Percentiles rank a stretch among this genome's conserved stretches.
Evolutionary conservation across 208 protist species (phyloP).

Genomic region (Crithidia expoeki): DNA sequence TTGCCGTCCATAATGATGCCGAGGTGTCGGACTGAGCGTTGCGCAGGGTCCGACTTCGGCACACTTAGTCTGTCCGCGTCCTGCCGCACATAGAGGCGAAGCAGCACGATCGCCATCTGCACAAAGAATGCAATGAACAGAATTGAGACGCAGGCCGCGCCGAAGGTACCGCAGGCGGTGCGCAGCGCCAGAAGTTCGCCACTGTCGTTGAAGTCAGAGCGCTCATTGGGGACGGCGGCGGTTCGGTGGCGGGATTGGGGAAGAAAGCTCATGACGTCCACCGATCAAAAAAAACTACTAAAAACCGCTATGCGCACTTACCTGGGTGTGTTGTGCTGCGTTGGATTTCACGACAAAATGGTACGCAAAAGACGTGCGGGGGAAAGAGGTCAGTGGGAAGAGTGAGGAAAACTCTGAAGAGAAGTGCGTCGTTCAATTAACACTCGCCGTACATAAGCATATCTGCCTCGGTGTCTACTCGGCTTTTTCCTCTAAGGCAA

Average conservation of each 20-base stretch:
- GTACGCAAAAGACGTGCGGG: too few relatives aligned
- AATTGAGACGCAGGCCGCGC: constrained; percentile 22
- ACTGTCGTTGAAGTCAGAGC: constrained; percentile 18
- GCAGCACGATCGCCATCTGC: constrained; percentile 15
- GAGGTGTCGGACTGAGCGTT: constrained; percentile 73
- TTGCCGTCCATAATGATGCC: constrained; percentile 94
- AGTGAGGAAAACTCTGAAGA: too few relatives aligned
- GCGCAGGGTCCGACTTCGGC: not conserved
- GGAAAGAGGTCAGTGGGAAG: too few relatives aligned
- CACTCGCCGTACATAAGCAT: too few relatives aligned
- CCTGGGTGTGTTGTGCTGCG: too few relatives aligned
- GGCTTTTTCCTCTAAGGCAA: too few relatives aligned
- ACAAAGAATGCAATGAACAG: constrained; percentile 30
- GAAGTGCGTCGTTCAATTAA: too few relatives aligned
- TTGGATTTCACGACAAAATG: too few relatives aligned
- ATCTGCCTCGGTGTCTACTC: too few relatives aligned
- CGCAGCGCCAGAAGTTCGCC: constrained; percentile 21
- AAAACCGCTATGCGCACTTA: too few relatives aligned
- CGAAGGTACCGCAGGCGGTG: constrained; percentile 35
- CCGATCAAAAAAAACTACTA: not conserved
- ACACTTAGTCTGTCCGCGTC: not conserved
- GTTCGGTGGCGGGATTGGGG: not conserved
- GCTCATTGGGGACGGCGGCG: not conserved
- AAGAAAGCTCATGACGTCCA: not conserved
- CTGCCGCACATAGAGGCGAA: constrained; percentile 4